These are phyloP conservation scores for Lignosus rhinocerotis DNA, from an alignment of 1,284 basidiomycete species.

Conservation along the genomic window DNA sequence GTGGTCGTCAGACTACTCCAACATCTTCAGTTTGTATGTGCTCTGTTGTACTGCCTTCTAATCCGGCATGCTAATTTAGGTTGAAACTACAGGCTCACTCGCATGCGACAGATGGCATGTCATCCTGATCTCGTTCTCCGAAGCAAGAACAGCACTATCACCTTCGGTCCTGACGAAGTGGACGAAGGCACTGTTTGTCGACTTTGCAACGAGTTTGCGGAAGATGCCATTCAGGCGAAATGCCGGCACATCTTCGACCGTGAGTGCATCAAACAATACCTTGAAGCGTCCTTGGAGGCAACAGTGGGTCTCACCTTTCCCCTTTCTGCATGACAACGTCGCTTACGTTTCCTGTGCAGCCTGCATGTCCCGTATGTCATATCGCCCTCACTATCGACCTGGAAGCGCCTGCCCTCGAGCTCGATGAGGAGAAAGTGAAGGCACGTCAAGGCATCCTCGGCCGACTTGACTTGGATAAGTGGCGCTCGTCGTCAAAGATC, in stretches of 20 bases:
- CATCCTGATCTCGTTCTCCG: slow-evolving; percentile 95
- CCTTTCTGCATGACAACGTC: background rate
- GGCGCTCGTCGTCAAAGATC: slow-evolving; percentile 96
- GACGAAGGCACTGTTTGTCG: slow-evolving; percentile 84
- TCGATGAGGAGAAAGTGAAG: slow-evolving; percentile 62
- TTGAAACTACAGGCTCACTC: slow-evolving; percentile 58
- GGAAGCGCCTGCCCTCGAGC: slow-evolving; percentile 88
- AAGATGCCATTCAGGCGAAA: slow-evolving; percentile 93
- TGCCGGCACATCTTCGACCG: slow-evolving; percentile 93
- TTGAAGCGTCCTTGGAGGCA: slow-evolving; percentile 75
- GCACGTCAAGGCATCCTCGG: slow-evolving; percentile 92
- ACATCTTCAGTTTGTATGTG: slow-evolving; percentile 84
- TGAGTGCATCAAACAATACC: slow-evolving; percentile 94
- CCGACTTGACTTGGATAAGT: slow-evolving; percentile 84
- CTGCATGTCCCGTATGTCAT: slow-evolving; percentile 96
- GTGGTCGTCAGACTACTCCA: slow-evolving; percentile 77
- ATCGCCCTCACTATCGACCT: slow-evolving; percentile 92
- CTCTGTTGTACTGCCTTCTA: background rate
- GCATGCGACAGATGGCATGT: slow-evolving; percentile 96
- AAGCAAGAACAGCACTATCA: slow-evolving; percentile 74
- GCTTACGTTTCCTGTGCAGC: slow-evolving; percentile 45
- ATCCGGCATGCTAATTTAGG: background rate
- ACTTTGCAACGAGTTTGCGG: slow-evolving; percentile 95
- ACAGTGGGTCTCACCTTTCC: slow-evolving; percentile 46
- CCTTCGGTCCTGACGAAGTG: slow-evolving; percentile 59